Base-by-base conservation (phyloP, 139 green algal species). In the Ulvella scutata region DNA sequence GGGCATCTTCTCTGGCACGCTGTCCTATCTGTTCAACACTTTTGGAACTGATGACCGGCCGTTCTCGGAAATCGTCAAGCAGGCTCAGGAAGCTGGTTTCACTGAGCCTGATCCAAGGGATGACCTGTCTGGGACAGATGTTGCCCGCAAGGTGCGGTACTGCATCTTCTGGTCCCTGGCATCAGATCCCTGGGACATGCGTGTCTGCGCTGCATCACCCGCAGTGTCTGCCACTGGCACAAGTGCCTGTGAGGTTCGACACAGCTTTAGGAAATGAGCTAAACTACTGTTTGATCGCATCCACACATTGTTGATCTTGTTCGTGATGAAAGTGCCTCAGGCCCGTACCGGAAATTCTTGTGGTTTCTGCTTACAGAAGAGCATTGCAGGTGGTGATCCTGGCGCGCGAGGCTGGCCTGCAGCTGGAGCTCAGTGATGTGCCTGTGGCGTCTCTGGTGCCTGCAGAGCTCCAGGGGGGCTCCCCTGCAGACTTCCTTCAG, bases 11-110 rank as follows among this genome's bases (percentile, higher is more conserved):
- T 91, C 82, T 9, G 93, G 92, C 43, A 75, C 43, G 7, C 87
- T 98, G 4, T 96, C 88, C 21, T 98, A 96, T 88, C 96, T 98
- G 74, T 98, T 98, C 90, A 98, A 98, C 83, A 91, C 76, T 34
- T 94, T 90, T 37, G 82, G 80, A 3, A 79, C 81, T 10, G 77
- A 84, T 60, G 72, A 67, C 23, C 34, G 79, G 4, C 62, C 81
- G 3, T 98, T 98, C 86, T 90, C 77, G 51, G 83, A 91, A 4
- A 82, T 97, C 21, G 94, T 98, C 31, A 75, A 72, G 31, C 78
- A 91, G 36, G 94, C 94, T 34, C 92, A 93, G 75, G 87, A 84
- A 33, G 77, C 77, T 37, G 94, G 95, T 6, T 99, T 91, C 87
- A 99, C 95, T 0, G 94, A 98, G 83, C 94, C 94, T 3, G 94